These are phyloP conservation scores for Candida frijolesensis DNA, from an alignment of 1,139 yeast species.

Conservation along the genomic window DNA sequence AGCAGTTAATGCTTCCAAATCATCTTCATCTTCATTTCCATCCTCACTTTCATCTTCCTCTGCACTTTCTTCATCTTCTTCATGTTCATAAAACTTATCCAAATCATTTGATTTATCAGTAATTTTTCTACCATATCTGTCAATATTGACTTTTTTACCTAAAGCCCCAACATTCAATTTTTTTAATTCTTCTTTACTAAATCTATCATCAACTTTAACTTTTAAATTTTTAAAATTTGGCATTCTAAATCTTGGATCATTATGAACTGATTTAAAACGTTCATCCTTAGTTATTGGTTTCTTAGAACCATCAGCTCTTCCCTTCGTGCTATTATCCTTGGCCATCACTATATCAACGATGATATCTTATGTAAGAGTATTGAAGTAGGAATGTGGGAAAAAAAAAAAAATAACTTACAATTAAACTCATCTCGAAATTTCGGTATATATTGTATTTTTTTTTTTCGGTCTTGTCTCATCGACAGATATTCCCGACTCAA, in stretches of 20 bases:
- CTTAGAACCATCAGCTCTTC: constrained; percentile 11
- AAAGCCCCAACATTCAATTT: constrained; percentile 54
- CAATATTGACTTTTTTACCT: constrained; percentile 63
- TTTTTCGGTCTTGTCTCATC: no score
- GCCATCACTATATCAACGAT: constrained; percentile 20
- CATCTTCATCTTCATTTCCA: constrained; percentile 24
- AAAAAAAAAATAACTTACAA: neutral
- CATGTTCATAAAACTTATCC: constrained; percentile 66
- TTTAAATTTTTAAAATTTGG: constrained; percentile 73
- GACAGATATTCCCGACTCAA: no score
- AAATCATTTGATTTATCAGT: constrained; percentile 41
- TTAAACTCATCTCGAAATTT: neutral
- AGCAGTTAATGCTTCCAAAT: constrained; percentile 14
- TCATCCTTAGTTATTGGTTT: constrained; percentile 59
- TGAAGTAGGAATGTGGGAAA: neutral
- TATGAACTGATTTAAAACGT: constrained; percentile 77
- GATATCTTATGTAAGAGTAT: neutral
- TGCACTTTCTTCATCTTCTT: constrained; percentile 26
- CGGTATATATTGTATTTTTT: neutral
- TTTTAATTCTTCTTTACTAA: constrained; percentile 69
- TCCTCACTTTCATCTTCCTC: constrained; percentile 23
- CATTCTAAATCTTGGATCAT: constrained; percentile 84
- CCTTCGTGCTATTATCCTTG: constrained; percentile 20
- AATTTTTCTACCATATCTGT: constrained; percentile 82
- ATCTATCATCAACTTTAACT: constrained; percentile 85